Percentiles rank a stretch among this genome's conserved stretches.
Evolutionary conservation across 2,329 filamentous ascomycete genomes (phyloP).

Genomic region (Trichoderma atroviride): DNA sequence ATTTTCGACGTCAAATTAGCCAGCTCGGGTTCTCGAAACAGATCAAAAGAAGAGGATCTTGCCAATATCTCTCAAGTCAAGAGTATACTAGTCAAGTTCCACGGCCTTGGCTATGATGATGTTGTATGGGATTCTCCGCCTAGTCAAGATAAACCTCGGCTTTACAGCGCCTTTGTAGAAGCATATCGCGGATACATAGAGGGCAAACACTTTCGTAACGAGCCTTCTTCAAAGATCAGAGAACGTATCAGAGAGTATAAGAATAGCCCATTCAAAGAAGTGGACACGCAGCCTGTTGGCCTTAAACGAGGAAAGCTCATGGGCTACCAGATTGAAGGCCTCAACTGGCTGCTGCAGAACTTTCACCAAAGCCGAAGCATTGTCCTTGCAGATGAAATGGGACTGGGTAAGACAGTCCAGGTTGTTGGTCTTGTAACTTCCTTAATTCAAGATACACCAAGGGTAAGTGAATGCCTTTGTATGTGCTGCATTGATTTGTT

Average conservation of each 20-base stretch:
- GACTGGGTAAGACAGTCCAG: conserved; percentile 95
- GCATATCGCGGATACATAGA: conserved; percentile 87
- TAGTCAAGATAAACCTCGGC: conserved; percentile 59
- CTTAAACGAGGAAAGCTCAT: conserved; percentile 82
- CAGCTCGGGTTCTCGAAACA: conserved; percentile 49
- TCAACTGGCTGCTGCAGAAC: conserved; percentile 94
- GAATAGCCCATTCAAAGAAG: conserved; percentile 66
- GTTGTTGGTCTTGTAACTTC: conserved; percentile 80
- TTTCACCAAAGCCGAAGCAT: conserved; percentile 82
- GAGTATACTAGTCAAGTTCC: conserved; percentile 83
- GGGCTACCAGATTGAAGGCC: conserved; percentile 88
- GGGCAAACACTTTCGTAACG: conserved; percentile 68
- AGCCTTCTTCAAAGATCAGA: conserved; percentile 62
- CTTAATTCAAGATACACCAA: conserved; percentile 65
- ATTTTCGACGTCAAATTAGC: conserved; percentile 75
- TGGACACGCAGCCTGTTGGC: conserved; percentile 71
- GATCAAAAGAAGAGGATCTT: conserved; percentile 70
- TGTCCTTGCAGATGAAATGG: conserved; percentile 97
- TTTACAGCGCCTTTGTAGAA: conserved; percentile 77
- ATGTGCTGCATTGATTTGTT: neutral
- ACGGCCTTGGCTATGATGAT: conserved; percentile 88
- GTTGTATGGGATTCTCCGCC: conserved; percentile 88
- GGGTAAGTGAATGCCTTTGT: conserved; percentile 38
- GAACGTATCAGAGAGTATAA: conserved; percentile 71
- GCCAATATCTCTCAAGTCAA: conserved; percentile 71